phyloP scores from a whole-genome alignment of 73 alveolate genomes.

The Effrenium voratum region DNA sequence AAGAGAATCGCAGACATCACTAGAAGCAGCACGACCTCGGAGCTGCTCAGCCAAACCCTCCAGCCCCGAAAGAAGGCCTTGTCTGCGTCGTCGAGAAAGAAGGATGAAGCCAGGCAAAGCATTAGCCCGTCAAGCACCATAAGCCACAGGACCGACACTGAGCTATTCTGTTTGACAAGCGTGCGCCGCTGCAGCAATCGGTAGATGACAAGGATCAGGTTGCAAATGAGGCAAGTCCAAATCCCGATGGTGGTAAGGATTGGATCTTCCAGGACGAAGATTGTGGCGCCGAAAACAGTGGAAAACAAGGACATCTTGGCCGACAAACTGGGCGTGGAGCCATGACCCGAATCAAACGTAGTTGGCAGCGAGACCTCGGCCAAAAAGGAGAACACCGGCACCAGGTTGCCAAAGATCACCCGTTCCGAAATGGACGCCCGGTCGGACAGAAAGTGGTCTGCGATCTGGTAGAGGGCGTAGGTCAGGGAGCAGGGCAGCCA shows the following conservation, averaged over 20 bases:
- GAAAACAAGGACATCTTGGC: conserved; percentile 44
- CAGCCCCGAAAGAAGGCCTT: conserved; percentile 14
- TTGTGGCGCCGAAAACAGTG: conserved; percentile 49
- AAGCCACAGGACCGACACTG: conserved; percentile 26
- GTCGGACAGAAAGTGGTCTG: conserved; percentile 76
- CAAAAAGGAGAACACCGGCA: conserved; percentile 30
- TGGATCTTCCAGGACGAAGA: conserved; percentile 44
- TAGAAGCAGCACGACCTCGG: conserved; percentile 32
- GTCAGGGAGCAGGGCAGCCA: conserved; percentile 58
- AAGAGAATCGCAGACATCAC: conserved; percentile 29
- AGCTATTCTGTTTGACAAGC: conserved; percentile 1
- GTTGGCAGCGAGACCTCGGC: conserved; percentile 36
- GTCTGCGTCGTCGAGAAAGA: no score
- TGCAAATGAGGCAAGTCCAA: background rate
- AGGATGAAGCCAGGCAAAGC: background rate
- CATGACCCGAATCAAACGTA: background rate
- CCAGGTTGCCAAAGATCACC: conserved; percentile 53
- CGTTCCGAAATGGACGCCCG: conserved; percentile 47
- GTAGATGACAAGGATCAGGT: conserved; percentile 7
- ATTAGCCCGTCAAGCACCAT: conserved; percentile 54
- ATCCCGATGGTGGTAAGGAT: conserved; percentile 19
- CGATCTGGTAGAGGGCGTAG: conserved; percentile 16
- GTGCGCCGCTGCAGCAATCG: conserved; percentile 47
- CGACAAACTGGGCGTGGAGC: background rate
- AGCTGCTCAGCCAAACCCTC: conserved; percentile 19